Conservation (phyloP, 75 land plant species). For the Picea glauca region DNA sequence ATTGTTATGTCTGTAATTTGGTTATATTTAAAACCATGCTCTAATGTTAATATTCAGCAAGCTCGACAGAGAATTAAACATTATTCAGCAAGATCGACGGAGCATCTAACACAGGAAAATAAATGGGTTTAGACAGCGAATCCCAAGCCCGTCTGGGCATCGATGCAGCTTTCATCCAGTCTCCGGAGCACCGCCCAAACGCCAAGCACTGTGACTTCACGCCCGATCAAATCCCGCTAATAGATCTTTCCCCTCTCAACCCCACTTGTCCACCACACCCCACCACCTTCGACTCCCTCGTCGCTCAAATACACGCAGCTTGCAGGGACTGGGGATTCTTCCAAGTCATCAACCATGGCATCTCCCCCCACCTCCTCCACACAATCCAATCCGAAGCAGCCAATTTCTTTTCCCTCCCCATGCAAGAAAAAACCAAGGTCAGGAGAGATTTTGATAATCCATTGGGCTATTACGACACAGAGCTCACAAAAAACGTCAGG, state of each 20-base stretch:
- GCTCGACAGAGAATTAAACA: too few species aligned
- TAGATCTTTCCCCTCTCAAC: slow-evolving; percentile 42
- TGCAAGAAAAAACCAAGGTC: slow-evolving; percentile 45
- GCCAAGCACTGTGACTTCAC: neutral
- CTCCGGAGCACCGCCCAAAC: slow-evolving; percentile 2
- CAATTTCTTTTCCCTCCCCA: slow-evolving; percentile 51
- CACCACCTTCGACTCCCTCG: neutral
- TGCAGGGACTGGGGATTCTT: slow-evolving; percentile 90
- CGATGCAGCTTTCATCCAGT: slow-evolving; percentile 1
- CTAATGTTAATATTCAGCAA: too few species aligned
- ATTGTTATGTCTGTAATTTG: too few species aligned
- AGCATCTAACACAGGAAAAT: too few species aligned
- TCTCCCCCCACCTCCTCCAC: slow-evolving; percentile 41
- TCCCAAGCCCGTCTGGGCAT: too few species aligned
- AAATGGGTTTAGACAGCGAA: too few species aligned
- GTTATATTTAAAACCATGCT: too few species aligned
- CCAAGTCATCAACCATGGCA: slow-evolving; percentile 81
- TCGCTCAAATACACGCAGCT: slow-evolving; percentile 31
- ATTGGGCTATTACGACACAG: slow-evolving; percentile 72
- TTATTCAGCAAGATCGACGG: too few species aligned
- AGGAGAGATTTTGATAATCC: slow-evolving; percentile 51
- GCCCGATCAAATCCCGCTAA: slow-evolving; percentile 32
- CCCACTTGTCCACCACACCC: neutral
- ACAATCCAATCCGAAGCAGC: slow-evolving; percentile 32
- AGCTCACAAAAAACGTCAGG: slow-evolving; percentile 85